A percentile compares a stretch with the other conserved stretches of the same genome.
Evolutionary conservation across 352 stramenopile species (phyloP).

Genomic region (Globisporangium splendens): DNA sequence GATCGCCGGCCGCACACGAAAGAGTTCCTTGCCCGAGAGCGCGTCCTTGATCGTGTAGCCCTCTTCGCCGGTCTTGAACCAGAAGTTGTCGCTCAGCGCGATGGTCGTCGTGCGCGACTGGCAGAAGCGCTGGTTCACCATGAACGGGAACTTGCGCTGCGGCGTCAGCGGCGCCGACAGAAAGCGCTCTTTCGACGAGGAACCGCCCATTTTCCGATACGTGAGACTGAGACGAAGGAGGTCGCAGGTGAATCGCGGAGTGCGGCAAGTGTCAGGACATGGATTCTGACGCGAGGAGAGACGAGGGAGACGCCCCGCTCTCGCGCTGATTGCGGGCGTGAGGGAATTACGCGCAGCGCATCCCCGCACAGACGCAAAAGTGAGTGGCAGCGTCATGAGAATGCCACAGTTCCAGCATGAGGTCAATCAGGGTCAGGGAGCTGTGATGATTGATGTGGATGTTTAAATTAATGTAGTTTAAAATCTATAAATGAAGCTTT

Average conservation of each 20-base stretch:
- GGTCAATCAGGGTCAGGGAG: too few relatives aligned
- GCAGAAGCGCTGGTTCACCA: slow-evolving; percentile 39
- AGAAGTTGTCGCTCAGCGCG: slow-evolving; percentile 39
- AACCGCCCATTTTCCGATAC: slow-evolving; percentile 14
- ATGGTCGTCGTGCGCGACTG: slow-evolving; percentile 27
- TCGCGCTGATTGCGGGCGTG: too few relatives aligned
- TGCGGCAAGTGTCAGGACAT: slow-evolving; percentile 20
- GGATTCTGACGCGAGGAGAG: neutral
- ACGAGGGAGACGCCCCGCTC: too few relatives aligned
- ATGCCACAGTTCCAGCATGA: too few relatives aligned
- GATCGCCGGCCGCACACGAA: slow-evolving; percentile 26
- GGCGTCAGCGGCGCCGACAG: slow-evolving; percentile 25
- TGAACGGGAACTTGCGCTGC: slow-evolving; percentile 44
- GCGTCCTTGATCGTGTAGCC: slow-evolving; percentile 29
- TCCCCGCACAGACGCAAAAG: too few relatives aligned
- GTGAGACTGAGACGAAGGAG: neutral
- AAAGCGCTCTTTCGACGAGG: slow-evolving; percentile 22
- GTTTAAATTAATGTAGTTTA: too few relatives aligned
- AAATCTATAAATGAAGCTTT: too few relatives aligned
- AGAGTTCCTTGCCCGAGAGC: slow-evolving; percentile 21
- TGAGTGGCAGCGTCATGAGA: too few relatives aligned
- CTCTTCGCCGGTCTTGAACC: slow-evolving; percentile 11
- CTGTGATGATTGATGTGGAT: too few relatives aligned
- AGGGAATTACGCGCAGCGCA: too few relatives aligned
- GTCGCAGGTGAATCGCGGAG: slow-evolving; percentile 31